A percentile compares a stretch with the other conserved stretches of the same genome.
Evolutionary conservation across 164 flowering plant species (phyloP).

Genomic region (Piper longum): DNA sequence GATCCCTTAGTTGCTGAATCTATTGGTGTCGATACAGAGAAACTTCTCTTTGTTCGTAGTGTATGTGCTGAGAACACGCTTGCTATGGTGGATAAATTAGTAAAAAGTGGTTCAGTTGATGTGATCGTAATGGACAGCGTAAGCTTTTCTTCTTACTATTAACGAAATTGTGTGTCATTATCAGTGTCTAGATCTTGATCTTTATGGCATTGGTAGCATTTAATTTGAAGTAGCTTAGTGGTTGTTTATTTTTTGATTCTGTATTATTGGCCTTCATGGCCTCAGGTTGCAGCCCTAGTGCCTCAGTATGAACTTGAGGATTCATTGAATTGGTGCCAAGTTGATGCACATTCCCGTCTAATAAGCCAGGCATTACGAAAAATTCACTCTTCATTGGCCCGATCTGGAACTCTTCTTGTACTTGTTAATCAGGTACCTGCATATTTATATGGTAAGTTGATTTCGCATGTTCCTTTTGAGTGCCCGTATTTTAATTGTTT

Average conservation of each 20-base stretch:
- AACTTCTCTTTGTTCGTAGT: constrained; percentile 59
- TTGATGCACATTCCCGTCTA: constrained; percentile 36
- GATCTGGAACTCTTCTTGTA: constrained; percentile 54
- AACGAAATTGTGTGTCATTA: constrained; percentile 40
- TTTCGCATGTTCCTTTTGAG: background rate
- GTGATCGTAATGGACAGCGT: constrained; percentile 90
- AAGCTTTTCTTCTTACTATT: constrained; percentile 15
- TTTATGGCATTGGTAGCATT: constrained; percentile 10
- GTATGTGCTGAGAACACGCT: constrained; percentile 65
- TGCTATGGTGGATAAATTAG: constrained; percentile 27
- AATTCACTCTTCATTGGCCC: constrained; percentile 42
- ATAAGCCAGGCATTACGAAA: constrained; percentile 73
- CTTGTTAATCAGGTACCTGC: constrained; percentile 65
- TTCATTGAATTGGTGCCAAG: constrained; percentile 10
- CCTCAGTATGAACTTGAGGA: constrained; percentile 60
- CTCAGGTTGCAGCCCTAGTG: constrained; percentile 86
- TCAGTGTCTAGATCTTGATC: constrained; percentile 12
- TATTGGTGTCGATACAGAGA: constrained; percentile 53
- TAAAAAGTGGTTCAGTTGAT: constrained; percentile 51
- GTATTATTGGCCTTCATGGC: constrained; percentile 3
- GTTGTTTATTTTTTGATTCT: background rate
- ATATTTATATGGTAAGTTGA: background rate
- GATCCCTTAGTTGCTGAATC: constrained; percentile 56
- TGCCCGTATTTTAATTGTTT: background rate
- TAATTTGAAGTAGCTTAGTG: background rate